phyloP scores from a whole-genome alignment of 2,329 filamentous ascomycete species.

The Aspergillus luchuensis region DNA sequence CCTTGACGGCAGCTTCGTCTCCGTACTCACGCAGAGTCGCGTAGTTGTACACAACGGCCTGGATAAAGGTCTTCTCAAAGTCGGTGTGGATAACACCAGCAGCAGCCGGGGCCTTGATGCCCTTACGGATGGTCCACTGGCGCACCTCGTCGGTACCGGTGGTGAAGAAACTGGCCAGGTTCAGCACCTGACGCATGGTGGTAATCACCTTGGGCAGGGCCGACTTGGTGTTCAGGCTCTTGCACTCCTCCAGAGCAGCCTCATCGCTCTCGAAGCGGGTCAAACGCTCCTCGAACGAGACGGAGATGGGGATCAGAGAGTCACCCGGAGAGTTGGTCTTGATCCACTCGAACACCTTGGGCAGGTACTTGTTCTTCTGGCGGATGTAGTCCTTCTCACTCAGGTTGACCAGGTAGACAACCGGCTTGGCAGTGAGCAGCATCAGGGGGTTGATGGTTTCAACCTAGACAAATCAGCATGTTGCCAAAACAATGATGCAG shows the following conservation, averaged over 20 bases:
- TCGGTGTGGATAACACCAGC: slow-evolving; percentile 98
- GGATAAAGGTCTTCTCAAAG: slow-evolving; percentile 99
- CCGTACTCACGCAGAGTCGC: slow-evolving; percentile 77
- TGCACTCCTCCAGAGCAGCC: slow-evolving; percentile 80
- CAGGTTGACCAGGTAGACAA: slow-evolving; percentile 95
- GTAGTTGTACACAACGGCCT: slow-evolving; percentile 93
- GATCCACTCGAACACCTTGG: slow-evolving; percentile 92
- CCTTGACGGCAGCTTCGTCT: slow-evolving; percentile 84
- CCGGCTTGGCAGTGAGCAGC: slow-evolving; percentile 92
- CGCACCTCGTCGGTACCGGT: slow-evolving; percentile 93
- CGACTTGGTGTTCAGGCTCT: slow-evolving; percentile 82
- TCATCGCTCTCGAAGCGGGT: slow-evolving; percentile 76
- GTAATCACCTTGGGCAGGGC: slow-evolving; percentile 87
- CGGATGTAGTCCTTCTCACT: slow-evolving; percentile 96
- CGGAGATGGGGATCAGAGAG: slow-evolving; percentile 89
- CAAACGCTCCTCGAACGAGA: slow-evolving; percentile 89
- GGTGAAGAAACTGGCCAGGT: slow-evolving; percentile 96
- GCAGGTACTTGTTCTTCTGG: slow-evolving; percentile 99
- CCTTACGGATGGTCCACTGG: slow-evolving; percentile 96
- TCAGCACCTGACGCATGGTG: slow-evolving; percentile 89
- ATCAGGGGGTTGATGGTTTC: slow-evolving; percentile 97
- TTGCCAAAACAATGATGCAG: not conserved
- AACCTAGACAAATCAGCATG: slow-evolving; percentile 61
- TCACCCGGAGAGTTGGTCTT: slow-evolving; percentile 86
- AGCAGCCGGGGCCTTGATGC: slow-evolving; percentile 95